phyloP scores from a whole-genome alignment of 805 yeast species.

The Candida taoyuanica region DNA sequence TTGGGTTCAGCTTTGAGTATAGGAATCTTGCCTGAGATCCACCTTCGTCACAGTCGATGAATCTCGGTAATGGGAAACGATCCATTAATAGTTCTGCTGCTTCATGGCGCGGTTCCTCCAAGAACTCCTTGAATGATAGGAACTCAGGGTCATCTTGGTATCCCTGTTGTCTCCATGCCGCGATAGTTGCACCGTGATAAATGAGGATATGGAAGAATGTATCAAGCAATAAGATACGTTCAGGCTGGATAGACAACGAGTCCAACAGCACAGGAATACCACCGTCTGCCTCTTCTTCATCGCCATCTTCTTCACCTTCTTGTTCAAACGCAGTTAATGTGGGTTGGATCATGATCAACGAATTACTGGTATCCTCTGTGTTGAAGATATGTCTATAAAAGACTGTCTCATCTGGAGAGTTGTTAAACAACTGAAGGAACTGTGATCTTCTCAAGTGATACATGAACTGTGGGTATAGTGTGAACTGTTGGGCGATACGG shows the following conservation, averaged over 20 bases:
- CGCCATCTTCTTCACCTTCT: constrained; percentile 76
- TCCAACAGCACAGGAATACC: constrained; percentile 76
- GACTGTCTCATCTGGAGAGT: constrained; percentile 98
- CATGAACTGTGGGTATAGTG: constrained; percentile 91
- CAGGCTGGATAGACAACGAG: constrained; percentile 87
- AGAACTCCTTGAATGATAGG: constrained; percentile 77
- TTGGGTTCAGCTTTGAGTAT: constrained; percentile 91
- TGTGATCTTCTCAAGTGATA: constrained; percentile 95
- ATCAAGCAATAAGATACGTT: constrained; percentile 80
- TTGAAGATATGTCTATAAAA: constrained; percentile 90
- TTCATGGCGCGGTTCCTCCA: constrained; percentile 86
- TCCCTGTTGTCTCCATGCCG: constrained; percentile 94
- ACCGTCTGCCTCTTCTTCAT: constrained; percentile 3
- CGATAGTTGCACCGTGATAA: constrained; percentile 91
- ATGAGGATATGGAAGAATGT: constrained; percentile 96
- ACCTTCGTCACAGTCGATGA: constrained; percentile 96
- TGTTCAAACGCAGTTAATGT: constrained; percentile 82
- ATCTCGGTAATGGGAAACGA: constrained; percentile 96
- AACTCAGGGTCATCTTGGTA: constrained; percentile 90
- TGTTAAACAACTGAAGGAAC: constrained; percentile 91
- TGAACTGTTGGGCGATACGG: constrained; percentile 76
- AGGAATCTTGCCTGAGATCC: constrained; percentile 98
- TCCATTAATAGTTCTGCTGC: constrained; percentile 89
- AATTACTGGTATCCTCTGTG: constrained; percentile 88
- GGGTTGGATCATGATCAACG: constrained; percentile 97